Evolutionary conservation across 83 land plant genomes (phyloP), one percentile per base, ranked within the genome.

Genomic region (Picea abies): DNA sequence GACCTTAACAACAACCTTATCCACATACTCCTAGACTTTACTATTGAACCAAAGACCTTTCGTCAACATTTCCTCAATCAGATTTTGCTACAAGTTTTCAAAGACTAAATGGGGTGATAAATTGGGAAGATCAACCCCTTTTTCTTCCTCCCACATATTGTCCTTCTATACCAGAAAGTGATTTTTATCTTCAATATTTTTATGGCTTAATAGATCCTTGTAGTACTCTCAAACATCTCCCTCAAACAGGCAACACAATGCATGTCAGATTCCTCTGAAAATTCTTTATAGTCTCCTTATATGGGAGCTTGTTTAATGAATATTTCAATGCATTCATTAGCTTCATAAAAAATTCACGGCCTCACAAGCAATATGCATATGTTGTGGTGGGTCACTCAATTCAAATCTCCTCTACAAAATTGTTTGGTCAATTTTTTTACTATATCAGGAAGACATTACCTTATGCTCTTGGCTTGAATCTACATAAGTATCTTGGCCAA

Each of bases 191-290:
- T 37, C 39, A 4, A 4, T 37, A 37, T 3, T 37, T 37, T 37
- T 37, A 37, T 37, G 39, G 39, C 39, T 37, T 4, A 37, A 37
- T 37, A 37, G 39, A 3, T 37, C 39, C 39, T 37, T 37, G 39
- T 37, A 37, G 39, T 37, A 37, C 32, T 52, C 44, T 85, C 79
- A 29, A 89, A 88, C 88, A 85, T 88, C 32, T 91, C 90, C 5
- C 73, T 77, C 69, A 93, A 4, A 17, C 93, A 25, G 19, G 90
- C 92, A 61, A 83, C 88, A 0, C 87, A 84, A 66, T 37, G 39
- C 39, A 37, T 37, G 39, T 37, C 39, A 37, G 3, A 37, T 37
- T 37, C 39, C 39, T 37, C 71, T 37, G 39, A 37, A 37, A 37
- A 88, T 25, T 80, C 87, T 6, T 82, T 88, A 41, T 78, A 84